phyloP scores from a whole-genome alignment of 192 early-diverging fungal species.

The Gaertneriomyces sp. region DNA sequence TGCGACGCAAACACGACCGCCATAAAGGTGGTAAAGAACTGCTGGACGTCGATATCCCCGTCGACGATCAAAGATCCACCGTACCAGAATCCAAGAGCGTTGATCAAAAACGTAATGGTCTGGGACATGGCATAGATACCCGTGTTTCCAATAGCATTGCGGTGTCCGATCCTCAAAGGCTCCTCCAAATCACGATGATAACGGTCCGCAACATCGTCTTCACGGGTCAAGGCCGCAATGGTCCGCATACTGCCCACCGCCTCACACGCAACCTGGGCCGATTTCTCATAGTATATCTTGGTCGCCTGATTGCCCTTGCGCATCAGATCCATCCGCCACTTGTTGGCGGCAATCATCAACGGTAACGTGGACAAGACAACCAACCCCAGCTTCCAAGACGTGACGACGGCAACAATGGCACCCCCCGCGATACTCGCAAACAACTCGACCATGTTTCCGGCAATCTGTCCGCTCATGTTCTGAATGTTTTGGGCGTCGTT shows the following conservation, averaged over 20 bases:
- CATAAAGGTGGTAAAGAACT: constrained; percentile 52
- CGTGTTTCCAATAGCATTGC: constrained; percentile 59
- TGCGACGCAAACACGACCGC: constrained; percentile 48
- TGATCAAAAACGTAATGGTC: constrained; percentile 71
- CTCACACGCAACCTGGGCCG: constrained; percentile 80
- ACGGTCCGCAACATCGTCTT: constrained; percentile 62
- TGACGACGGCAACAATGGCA: constrained; percentile 43
- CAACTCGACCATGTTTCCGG: constrained; percentile 52
- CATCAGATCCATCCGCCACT: constrained; percentile 28
- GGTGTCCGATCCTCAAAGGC: constrained; percentile 63
- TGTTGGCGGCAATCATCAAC: constrained; percentile 35
- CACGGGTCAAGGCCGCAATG: constrained; percentile 73
- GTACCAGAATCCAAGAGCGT: constrained; percentile 53
- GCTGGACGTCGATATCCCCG: constrained; percentile 27
- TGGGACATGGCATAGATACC: constrained; percentile 77
- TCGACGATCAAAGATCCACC: constrained; percentile 31
- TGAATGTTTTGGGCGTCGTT: constrained; percentile 65
- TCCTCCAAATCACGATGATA: constrained; percentile 61
- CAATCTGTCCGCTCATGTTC: constrained; percentile 43
- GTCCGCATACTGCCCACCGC: constrained; percentile 84
- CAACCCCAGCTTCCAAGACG: constrained; percentile 84
- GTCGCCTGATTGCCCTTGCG: constrained; percentile 44
- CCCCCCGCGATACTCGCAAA: constrained; percentile 44
- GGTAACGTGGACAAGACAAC: constrained; percentile 50
- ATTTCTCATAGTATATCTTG: constrained; percentile 71